phyloP scores from a whole-genome alignment of 495 filamentous ascomycete genomes.

The Emericellopsis terricola region DNA sequence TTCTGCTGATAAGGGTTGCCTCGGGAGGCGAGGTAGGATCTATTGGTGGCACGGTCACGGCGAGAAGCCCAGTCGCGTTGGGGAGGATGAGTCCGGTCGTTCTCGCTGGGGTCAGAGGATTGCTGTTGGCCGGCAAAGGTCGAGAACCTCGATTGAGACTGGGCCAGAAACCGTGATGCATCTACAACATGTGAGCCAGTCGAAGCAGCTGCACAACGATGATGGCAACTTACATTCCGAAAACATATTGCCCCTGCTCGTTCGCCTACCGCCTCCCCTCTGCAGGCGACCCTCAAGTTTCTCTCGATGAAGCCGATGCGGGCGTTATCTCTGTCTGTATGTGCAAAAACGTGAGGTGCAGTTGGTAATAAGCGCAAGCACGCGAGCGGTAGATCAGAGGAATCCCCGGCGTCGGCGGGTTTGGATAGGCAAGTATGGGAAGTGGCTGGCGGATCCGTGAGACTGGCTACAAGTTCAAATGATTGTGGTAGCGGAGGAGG shows the following conservation, averaged over 20 bases:
- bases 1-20: slow-evolving; percentile 57
- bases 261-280: slow-evolving; percentile 3
- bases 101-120: slow-evolving; percentile 23
- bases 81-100: background rate
- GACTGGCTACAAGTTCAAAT: too few species aligned
- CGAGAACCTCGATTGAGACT: slow-evolving; percentile 76
- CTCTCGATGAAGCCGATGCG: background rate
- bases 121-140: slow-evolving; percentile 42
- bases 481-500: too few species aligned
- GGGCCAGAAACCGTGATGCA: slow-evolving; percentile 91
- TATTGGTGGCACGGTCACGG: slow-evolving; percentile 8
- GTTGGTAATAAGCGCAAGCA: too few species aligned
- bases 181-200: slow-evolving; percentile 31
- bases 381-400: too few species aligned
- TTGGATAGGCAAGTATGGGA: too few species aligned
- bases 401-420: too few species aligned
- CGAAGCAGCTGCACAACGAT: background rate
- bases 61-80: slow-evolving; percentile 15
- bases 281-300: too few species aligned
- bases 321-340: slow-evolving; percentile 2
- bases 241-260: slow-evolving; percentile 49
- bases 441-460: too few species aligned
- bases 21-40: slow-evolving; percentile 20
- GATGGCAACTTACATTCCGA: slow-evolving; percentile 69
- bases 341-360: too few species aligned